Conservation (phyloP, 2,329 filamentous ascomycete species). For the Penicillium sp. region DNA sequence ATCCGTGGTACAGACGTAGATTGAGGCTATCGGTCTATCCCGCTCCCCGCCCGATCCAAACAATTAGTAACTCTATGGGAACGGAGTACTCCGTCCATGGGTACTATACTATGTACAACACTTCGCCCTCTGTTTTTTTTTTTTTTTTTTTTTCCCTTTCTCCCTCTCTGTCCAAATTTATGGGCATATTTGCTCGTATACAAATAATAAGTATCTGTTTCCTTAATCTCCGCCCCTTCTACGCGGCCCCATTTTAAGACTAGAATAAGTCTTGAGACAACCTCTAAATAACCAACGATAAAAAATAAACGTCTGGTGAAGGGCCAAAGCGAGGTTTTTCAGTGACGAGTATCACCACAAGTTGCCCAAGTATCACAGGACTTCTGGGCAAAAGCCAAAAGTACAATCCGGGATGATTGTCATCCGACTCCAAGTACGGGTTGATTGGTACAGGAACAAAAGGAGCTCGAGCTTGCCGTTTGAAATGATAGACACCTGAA, state of each 20-base stretch:
- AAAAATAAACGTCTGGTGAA: not conserved
- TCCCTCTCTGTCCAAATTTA: not conserved
- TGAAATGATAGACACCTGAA: not conserved
- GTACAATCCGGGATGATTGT: not conserved
- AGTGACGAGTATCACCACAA: not conserved
- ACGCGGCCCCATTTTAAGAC: too few relatives aligned
- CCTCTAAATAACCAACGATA: not conserved
- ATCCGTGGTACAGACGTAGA: not conserved
- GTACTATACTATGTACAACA: too few relatives aligned
- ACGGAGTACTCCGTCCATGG: not conserved
- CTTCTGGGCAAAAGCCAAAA: not conserved
- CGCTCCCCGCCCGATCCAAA: not conserved
- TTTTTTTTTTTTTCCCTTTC: not conserved
- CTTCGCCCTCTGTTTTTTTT: not conserved
- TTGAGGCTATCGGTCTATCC: not conserved
- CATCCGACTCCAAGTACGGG: not conserved
- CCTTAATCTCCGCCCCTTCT: not conserved
- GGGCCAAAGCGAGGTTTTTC: not conserved
- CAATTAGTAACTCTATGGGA: not conserved
- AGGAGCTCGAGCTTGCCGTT: not conserved
- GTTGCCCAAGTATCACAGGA: not conserved
- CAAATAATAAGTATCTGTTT: not conserved
- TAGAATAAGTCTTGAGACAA: not conserved
- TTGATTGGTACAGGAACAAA: not conserved
- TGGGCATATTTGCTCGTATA: not conserved